phyloP scores from a whole-genome alignment of 352 stramenopile species.

The Globisporangium nodosum region DNA sequence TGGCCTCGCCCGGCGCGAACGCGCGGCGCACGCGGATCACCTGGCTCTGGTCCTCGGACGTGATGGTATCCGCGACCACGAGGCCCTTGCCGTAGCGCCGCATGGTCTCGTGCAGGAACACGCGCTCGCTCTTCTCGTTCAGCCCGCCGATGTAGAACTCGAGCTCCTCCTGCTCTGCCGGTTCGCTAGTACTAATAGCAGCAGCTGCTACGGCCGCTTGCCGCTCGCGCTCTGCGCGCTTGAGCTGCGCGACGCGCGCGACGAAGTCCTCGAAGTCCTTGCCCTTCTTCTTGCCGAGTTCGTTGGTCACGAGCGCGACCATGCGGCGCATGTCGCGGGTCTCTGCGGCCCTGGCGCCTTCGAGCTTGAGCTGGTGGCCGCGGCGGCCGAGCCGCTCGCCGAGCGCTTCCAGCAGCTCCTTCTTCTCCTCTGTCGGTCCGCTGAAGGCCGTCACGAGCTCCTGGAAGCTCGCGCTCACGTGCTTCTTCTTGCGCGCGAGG shows the following conservation, averaged over 20 bases:
- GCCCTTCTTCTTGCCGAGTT: slow-evolving; percentile 62
- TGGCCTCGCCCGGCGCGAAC: slow-evolving; percentile 18
- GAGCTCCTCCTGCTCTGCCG: slow-evolving; percentile 22
- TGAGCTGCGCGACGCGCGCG: slow-evolving; percentile 38
- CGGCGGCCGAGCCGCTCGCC: slow-evolving; percentile 9
- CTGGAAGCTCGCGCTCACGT: slow-evolving; percentile 23
- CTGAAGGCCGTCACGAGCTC: slow-evolving; percentile 31
- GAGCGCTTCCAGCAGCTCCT: slow-evolving; percentile 15
- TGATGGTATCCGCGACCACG: slow-evolving; percentile 85
- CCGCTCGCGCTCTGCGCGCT: slow-evolving; percentile 22
- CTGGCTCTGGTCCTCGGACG: slow-evolving; percentile 70
- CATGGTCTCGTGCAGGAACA: slow-evolving; percentile 89
- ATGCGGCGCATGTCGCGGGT: slow-evolving; percentile 42
- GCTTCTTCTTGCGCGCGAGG: slow-evolving; percentile 36
- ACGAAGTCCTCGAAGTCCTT: slow-evolving; percentile 74
- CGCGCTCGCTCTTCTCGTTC: slow-evolving; percentile 85
- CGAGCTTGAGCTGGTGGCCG: slow-evolving; percentile 9
- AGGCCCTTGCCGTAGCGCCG: slow-evolving; percentile 66
- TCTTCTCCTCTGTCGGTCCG: slow-evolving; percentile 5
- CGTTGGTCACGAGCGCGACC: slow-evolving; percentile 37
- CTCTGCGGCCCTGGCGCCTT: slow-evolving; percentile 32
- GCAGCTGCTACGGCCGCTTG: slow-evolving; percentile 3
- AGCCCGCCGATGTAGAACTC: slow-evolving; percentile 73
- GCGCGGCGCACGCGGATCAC: slow-evolving; percentile 65
- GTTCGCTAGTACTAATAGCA: slow-evolving; percentile 1